These are phyloP conservation scores for Glycine latifolia DNA, from an alignment of 306 rosid species.

Conservation along the genomic window DNA sequence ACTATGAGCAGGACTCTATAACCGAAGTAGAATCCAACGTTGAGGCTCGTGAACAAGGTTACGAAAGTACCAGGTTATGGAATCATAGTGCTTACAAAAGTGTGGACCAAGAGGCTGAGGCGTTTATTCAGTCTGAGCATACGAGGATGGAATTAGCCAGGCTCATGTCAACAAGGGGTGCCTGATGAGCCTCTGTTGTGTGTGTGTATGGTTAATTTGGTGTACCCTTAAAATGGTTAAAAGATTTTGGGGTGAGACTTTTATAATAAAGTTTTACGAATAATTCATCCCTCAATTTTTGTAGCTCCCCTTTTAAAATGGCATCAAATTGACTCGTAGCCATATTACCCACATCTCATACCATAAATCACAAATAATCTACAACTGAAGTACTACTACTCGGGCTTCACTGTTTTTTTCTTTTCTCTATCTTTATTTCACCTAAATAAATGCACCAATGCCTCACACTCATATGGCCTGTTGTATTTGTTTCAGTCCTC, in stretches of 20 bases:
- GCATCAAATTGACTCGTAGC: neutral
- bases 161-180: conserved; percentile 38
- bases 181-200: neutral
- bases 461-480: neutral
- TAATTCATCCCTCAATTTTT: conserved; percentile 29
- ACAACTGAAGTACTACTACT: neutral
- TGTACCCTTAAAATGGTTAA: conserved; percentile 15
- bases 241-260: conserved; percentile 43
- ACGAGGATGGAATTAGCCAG: conserved; percentile 49
- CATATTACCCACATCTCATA: neutral
- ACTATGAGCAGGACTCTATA: conserved; percentile 32
- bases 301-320: conserved; percentile 22
- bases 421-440: neutral
- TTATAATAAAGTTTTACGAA: neutral
- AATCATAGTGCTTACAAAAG: conserved; percentile 37
- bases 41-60: neutral
- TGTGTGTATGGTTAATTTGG: neutral
- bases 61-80: conserved; percentile 10
- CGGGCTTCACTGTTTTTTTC: neutral
- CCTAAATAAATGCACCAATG: conserved; percentile 35
- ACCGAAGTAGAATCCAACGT: conserved; percentile 10
- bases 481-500: conserved; percentile 8
- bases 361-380: conserved; percentile 6
- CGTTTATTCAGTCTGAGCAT: conserved; percentile 68
- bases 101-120: conserved; percentile 69